phyloP scores from a whole-genome alignment of 2,329 filamentous ascomycete genomes.

The Clonostachys sp. region DNA sequence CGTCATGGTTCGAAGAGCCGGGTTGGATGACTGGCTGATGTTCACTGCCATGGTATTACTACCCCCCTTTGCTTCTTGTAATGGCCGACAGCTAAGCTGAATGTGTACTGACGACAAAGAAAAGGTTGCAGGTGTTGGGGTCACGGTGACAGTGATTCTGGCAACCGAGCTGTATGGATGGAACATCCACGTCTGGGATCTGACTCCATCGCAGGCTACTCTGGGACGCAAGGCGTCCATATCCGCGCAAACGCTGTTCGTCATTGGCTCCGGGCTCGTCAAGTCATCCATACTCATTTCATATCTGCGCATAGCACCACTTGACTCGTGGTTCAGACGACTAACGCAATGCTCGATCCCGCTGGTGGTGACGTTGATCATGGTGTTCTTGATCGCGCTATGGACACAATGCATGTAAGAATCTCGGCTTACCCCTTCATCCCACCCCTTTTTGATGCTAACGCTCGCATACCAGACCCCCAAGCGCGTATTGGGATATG shows the following conservation, averaged over 20 bases:
- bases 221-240: conserved; percentile 29
- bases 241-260: conserved; percentile 30
- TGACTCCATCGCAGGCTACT: conserved; percentile 15
- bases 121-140: conserved; percentile 23
- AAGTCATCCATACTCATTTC: conserved; percentile 33
- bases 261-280: conserved; percentile 27
- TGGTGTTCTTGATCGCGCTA: conserved; percentile 24
- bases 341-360: conserved; percentile 18
- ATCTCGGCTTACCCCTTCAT: too few relatives aligned
- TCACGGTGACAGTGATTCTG: conserved; percentile 26
- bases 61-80: background rate
- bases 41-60: conserved; percentile 22
- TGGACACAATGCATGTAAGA: conserved; percentile 30
- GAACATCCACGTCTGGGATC: conserved; percentile 30
- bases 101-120: background rate
- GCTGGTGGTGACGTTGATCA: conserved; percentile 17
- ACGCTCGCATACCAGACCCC: conserved; percentile 6
- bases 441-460: background rate
- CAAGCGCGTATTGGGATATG: conserved; percentile 13
- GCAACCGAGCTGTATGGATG: conserved; percentile 27
- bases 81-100: background rate
- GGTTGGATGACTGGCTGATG: conserved; percentile 37
- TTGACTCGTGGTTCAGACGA: conserved; percentile 21
- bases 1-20: conserved; percentile 21
- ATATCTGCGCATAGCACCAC: conserved; percentile 31